phyloP scores from a whole-genome alignment of 768 basidiomycete genomes.

The Cyclocybe cylindracea region DNA sequence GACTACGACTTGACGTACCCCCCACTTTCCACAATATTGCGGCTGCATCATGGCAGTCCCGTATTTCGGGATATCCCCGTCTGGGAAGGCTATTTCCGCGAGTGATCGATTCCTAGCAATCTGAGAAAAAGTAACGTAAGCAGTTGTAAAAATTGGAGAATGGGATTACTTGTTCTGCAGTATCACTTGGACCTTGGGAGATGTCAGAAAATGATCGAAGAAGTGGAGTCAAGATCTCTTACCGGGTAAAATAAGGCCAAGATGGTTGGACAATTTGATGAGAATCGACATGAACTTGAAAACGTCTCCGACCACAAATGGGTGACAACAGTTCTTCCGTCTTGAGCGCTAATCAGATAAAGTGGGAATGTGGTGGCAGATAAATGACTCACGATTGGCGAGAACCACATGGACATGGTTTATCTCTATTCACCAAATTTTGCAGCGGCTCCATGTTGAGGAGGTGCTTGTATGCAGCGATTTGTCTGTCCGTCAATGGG shows the following conservation, averaged over 20 bases:
- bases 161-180: slow-evolving; percentile 58
- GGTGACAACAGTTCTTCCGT: slow-evolving; percentile 42
- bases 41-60: slow-evolving; percentile 63
- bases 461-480: slow-evolving; percentile 71
- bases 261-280: slow-evolving; percentile 87
- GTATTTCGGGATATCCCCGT: slow-evolving; percentile 55
- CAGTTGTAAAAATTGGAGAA: background rate
- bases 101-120: slow-evolving; percentile 58
- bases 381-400: slow-evolving; percentile 45
- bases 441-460: slow-evolving; percentile 66
- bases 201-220: background rate
- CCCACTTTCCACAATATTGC: slow-evolving; percentile 84
- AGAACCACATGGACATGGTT: slow-evolving; percentile 73
- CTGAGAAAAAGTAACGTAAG: slow-evolving; percentile 24
- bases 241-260: slow-evolving; percentile 86
- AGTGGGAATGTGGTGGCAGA: background rate
- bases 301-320: slow-evolving; percentile 59
- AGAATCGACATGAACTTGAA: slow-evolving; percentile 82
- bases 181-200: slow-evolving; percentile 63
- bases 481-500: slow-evolving; percentile 74
- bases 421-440: slow-evolving; percentile 70
- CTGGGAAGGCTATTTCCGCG: slow-evolving; percentile 62
- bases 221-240: background rate
- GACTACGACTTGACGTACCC: slow-evolving; percentile 41
- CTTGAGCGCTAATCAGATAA: slow-evolving; percentile 22